phyloP scores from a whole-genome alignment of 371 early-diverging fungal genomes.

The Syncephalastrum monosporum region DNA sequence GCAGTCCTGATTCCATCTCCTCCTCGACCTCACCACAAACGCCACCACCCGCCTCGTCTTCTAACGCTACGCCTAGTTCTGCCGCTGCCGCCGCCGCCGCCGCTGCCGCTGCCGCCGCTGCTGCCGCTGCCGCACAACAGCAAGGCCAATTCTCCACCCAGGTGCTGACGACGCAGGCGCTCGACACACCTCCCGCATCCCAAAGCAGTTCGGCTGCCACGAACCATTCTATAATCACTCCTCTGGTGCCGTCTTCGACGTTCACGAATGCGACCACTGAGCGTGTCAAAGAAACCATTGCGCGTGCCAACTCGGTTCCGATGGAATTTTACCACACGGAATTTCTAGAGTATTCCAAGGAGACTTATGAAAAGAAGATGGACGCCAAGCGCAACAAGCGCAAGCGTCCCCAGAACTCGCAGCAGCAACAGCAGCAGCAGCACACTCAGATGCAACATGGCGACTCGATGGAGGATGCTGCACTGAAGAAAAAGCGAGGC shows the following conservation, averaged over 20 bases:
- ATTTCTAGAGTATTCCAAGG: conserved; percentile 48
- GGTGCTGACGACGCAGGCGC: conserved; percentile 12
- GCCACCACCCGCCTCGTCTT: conserved; percentile 18
- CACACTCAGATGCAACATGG: conserved; percentile 11
- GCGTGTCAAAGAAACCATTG: conserved; percentile 48
- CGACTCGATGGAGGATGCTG: conserved; percentile 10
- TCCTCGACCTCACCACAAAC: conserved; percentile 34
- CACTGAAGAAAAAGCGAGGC: conserved; percentile 23
- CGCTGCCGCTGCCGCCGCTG: conserved; percentile 1
- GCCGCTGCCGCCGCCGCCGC: not conserved
- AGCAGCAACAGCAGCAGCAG: conserved; percentile 15
- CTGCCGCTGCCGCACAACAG: conserved; percentile 2
- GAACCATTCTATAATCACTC: conserved; percentile 7
- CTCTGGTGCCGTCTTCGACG: conserved; percentile 15
- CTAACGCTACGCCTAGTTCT: conserved; percentile 2
- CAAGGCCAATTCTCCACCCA: conserved; percentile 6
- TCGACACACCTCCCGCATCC: conserved; percentile 4
- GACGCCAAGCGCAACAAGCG: conserved; percentile 35
- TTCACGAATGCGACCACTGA: conserved; percentile 32
- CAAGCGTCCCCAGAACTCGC: conserved; percentile 22
- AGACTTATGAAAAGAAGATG: conserved; percentile 43
- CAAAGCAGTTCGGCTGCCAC: conserved; percentile 8
- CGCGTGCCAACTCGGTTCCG: conserved; percentile 46
- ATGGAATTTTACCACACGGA: conserved; percentile 53
- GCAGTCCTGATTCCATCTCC: conserved; percentile 39